Conservation (phyloP, 768 basidiomycete genomes). For the Mycena kentingensis region DNA sequence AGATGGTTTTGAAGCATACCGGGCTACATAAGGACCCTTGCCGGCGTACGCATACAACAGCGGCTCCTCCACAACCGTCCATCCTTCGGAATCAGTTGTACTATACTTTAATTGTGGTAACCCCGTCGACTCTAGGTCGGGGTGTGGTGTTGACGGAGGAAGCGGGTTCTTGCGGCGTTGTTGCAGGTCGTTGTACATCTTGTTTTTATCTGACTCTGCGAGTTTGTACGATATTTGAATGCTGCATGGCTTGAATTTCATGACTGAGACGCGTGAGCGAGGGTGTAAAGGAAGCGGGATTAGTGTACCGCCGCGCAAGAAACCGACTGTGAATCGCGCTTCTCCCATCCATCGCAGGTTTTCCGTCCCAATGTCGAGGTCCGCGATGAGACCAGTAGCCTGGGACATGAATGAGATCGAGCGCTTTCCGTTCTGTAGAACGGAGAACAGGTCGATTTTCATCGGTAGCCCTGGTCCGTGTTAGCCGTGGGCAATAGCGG, state of each 20-base stretch:
- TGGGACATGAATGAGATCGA: slow-evolving; percentile 83
- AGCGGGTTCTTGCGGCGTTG: slow-evolving; percentile 35
- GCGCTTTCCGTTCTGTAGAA: slow-evolving; percentile 66
- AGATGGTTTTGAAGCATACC: slow-evolving; percentile 41
- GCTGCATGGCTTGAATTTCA: slow-evolving; percentile 63
- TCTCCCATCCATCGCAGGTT: slow-evolving; percentile 87
- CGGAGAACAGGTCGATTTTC: slow-evolving; percentile 74
- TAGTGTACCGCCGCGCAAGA: slow-evolving; percentile 64
- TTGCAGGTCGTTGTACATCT: slow-evolving; percentile 60
- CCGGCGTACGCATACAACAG: slow-evolving; percentile 74
- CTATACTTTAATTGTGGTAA: slow-evolving; percentile 52
- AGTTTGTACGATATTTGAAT: slow-evolving; percentile 71
- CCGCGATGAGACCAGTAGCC: slow-evolving; percentile 81
- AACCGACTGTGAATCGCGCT: slow-evolving; percentile 73
- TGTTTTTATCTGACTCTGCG: slow-evolving; percentile 67
- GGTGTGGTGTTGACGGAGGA: slow-evolving; percentile 10
- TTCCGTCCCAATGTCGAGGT: slow-evolving; percentile 83
- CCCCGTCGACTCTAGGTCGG: slow-evolving; percentile 19
- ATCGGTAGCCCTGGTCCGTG: slow-evolving; percentile 70
- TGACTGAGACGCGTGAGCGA: slow-evolving; percentile 40
- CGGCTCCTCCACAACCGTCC: slow-evolving; percentile 71
- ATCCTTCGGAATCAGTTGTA: slow-evolving; percentile 54
- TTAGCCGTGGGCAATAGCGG: neutral
- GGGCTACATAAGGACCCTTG: slow-evolving; percentile 73
- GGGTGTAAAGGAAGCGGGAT: slow-evolving; percentile 1